Percentiles rank a stretch among this genome's conserved stretches.
phyloP scores from a whole-genome alignment of 2,329 filamentous ascomycete species.

The Teratosphaeriaceae sp. region DNA sequence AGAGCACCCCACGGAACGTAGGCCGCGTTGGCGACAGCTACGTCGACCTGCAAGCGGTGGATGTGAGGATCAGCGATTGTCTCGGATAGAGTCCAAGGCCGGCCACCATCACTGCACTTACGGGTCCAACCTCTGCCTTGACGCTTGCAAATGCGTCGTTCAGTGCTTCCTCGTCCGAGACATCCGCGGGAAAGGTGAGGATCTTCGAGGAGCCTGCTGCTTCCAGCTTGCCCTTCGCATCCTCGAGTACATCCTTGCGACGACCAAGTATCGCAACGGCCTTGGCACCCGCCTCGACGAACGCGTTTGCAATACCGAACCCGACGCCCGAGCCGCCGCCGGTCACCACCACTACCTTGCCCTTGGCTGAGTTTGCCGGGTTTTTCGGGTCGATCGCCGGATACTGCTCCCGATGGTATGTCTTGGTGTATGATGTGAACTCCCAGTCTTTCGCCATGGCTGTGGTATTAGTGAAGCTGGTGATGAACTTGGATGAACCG shows the following conservation, averaged over 20 bases:
- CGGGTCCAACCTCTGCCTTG: slow-evolving; percentile 6
- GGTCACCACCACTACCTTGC: slow-evolving; percentile 4
- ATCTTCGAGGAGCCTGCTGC: slow-evolving; percentile 4
- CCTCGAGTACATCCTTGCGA: slow-evolving; percentile 5
- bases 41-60: too few species aligned
- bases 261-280: slow-evolving; percentile 12
- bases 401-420: slow-evolving; percentile 1
- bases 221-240: slow-evolving; percentile 9
- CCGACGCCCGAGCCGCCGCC: slow-evolving; percentile 12
- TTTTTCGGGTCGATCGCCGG: slow-evolving; percentile 4
- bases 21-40: slow-evolving; percentile 12
- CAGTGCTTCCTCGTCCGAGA: slow-evolving; percentile 9
- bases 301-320: slow-evolving; percentile 10
- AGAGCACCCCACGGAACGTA: slow-evolving; percentile 3
- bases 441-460: too few species aligned
- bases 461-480: too few species aligned
- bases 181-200: slow-evolving; percentile 12
- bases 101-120: too few species aligned
- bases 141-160: slow-evolving; percentile 6
- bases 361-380: not conserved
- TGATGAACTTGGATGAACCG: too few species aligned
- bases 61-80: too few species aligned
- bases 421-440: slow-evolving; percentile 31
- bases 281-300: slow-evolving; percentile 11
- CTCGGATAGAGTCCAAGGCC: too few species aligned